Evolutionary conservation across 495 filamentous ascomycete genomes (phyloP), one percentile per base, ranked within the genome.

Genomic region (Oleoguttula mirabilis): DNA sequence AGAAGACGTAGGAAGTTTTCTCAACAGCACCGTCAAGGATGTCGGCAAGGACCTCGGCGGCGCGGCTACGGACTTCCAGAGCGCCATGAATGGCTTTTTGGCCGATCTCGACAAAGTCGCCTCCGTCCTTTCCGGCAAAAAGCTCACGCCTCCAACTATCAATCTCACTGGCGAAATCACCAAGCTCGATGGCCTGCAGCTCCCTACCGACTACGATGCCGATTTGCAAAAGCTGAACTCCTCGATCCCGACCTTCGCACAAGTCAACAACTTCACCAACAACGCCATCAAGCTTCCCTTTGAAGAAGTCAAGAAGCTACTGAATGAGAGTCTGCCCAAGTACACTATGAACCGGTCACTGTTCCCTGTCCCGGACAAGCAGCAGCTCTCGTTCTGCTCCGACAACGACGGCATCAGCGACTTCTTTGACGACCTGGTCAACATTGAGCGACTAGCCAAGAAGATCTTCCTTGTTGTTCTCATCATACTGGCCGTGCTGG

Each of bases 321-420:
- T 96, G 41, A 78, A 83, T 38, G 55, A 69, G 4, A 71, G 67
- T 16, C 66, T 88, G 51, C 70, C 72, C 14, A 70, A 62, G 31
- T 95, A 85, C 67, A 63, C 60, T 23, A 92, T 96, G 57, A 76
- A 96, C 57, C 68, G 76, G 6, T 72, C 71, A 10, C 55, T 82
- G 3, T 82, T 98, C 44, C 82, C 85, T 0, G 67, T 94, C 6
- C 84, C 92, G 0, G 51, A 75, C 47, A 94, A 92, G 61, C 69
- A 88, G 55, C 63, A 76, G 15, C 65, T 98, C 27, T 77, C 72
- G 6, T 98, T 98, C 66, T 98, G 90, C 66, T 79, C 84, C 23
- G 71, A 79, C 60, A 84, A 88, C 64, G 73, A 79, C 40, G 77
- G 72, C 16, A 84, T 98, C 68, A 77, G 80, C 57, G 70, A 80